phyloP scores from a whole-genome alignment of 2,329 filamentous ascomycete species.

The Colletotrichum eleusines region DNA sequence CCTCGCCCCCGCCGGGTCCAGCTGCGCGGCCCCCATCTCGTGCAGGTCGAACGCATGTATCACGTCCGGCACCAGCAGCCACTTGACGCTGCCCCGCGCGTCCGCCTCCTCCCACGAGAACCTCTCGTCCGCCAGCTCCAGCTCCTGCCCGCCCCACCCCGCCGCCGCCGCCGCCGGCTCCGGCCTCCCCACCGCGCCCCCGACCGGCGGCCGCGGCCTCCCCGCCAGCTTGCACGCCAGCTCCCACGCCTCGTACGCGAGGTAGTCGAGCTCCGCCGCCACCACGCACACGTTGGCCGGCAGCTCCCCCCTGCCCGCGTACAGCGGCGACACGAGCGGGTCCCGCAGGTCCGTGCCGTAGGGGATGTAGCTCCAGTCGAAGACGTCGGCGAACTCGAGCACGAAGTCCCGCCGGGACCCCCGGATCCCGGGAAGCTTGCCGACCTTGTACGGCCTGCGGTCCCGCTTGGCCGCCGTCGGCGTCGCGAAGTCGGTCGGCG shows the following conservation, averaged over 20 bases:
- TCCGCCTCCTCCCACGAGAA: conserved; percentile 52
- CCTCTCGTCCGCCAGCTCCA: conserved; percentile 50
- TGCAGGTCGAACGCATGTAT: conserved; percentile 56
- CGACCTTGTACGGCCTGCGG: conserved; percentile 46
- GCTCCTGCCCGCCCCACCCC: conserved; percentile 30
- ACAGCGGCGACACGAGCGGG: conserved; percentile 51
- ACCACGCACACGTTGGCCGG: conserved; percentile 53
- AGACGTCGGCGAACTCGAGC: conserved; percentile 44
- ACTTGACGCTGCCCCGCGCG: conserved; percentile 50
- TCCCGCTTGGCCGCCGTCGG: conserved; percentile 44
- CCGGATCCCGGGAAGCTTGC: conserved; percentile 39
- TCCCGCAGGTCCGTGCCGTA: conserved; percentile 49
- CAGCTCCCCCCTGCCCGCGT: conserved; percentile 48
- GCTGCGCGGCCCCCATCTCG: conserved; percentile 46
- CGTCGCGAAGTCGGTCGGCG: conserved; percentile 52
- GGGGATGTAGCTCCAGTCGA: conserved; percentile 52
- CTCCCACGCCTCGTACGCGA: conserved; percentile 44
- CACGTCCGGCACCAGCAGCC: conserved; percentile 58
- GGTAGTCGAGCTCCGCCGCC: conserved; percentile 54
- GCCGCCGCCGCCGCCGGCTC: conserved; percentile 32
- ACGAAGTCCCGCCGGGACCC: conserved; percentile 41
- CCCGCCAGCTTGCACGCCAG: conserved; percentile 44
- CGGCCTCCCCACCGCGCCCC: conserved; percentile 30
- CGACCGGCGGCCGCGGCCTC: conserved; percentile 17
- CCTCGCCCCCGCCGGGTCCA: conserved; percentile 47